Evolutionary conservation across 1,284 basidiomycete genomes (phyloP).

Genomic region (Inonotus hispidus): DNA sequence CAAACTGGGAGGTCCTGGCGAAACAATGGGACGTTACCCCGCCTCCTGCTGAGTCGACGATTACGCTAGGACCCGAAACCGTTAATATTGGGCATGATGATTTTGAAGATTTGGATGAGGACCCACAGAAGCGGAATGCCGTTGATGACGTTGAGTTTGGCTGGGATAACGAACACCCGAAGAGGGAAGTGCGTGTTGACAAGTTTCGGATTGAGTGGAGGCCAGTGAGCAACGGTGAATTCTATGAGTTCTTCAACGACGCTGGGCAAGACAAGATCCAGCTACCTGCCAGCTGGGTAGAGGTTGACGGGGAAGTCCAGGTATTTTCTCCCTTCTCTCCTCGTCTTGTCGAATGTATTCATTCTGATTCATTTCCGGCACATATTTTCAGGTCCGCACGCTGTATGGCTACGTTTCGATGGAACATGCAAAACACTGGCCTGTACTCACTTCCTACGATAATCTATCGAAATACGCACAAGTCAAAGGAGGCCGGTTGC

Average conservation of each 20-base stretch:
- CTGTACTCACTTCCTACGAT: conserved; percentile 76
- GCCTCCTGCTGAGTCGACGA: conserved; percentile 35
- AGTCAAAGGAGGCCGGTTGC: conserved; percentile 85
- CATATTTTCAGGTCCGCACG: conserved; percentile 63
- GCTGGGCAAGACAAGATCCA: conserved; percentile 34
- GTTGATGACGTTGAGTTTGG: conserved; percentile 61
- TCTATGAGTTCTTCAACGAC: conserved; percentile 50
- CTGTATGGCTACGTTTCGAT: conserved; percentile 84
- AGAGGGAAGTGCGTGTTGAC: conserved; percentile 49
- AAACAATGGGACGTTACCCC: conserved; percentile 57
- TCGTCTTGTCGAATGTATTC: background rate
- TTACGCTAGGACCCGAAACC: conserved; percentile 55
- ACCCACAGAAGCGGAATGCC: conserved; percentile 23
- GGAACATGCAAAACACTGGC: conserved; percentile 78
- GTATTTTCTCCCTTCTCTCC: conserved; percentile 28
- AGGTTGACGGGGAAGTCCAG: conserved; percentile 42
- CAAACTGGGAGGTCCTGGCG: conserved; percentile 71
- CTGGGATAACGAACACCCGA: conserved; percentile 94
- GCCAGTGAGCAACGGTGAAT: conserved; percentile 83
- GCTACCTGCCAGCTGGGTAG: conserved; percentile 67
- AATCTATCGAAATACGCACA: conserved; percentile 77
- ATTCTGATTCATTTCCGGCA: background rate
- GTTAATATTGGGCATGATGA: conserved; percentile 85
- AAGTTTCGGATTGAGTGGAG: conserved; percentile 75
- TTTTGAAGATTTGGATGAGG: conserved; percentile 63